Percentiles rank a stretch among this genome's conserved stretches.
Conservation (phyloP, 192 early-diverging fungal species). For the Backusella australiensis region DNA sequence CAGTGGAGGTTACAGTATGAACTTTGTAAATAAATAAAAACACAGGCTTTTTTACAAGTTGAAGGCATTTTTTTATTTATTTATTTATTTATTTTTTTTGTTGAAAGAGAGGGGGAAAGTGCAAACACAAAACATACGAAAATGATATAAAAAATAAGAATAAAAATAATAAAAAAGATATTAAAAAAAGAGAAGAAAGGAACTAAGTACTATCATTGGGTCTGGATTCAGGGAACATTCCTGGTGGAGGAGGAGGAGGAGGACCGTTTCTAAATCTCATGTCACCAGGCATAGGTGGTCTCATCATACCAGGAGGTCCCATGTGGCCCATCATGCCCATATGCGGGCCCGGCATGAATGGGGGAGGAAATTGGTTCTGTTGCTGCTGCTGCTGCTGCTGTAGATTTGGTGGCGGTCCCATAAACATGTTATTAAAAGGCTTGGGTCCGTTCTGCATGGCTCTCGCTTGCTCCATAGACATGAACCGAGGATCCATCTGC, state of each 20-base stretch:
- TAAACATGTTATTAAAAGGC: constrained; percentile 22
- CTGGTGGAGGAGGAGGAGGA: constrained; percentile 2
- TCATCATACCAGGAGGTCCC: constrained; percentile 11
- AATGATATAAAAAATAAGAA: not conserved
- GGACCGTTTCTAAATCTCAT: constrained; percentile 10
- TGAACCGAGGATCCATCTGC: constrained; percentile 12
- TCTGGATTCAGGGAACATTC: constrained; percentile 14
- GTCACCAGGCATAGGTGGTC: constrained; percentile 6
- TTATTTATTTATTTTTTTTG: not conserved
- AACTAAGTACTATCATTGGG: constrained; percentile 4
- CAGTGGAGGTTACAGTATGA: constrained; percentile 56
- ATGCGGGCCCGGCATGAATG: constrained; percentile 7
- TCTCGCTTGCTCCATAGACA: constrained; percentile 9
- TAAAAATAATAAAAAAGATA: not conserved
- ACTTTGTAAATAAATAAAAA: constrained; percentile 54
- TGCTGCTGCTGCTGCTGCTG: constrained; percentile 8
- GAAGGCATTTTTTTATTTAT: not conserved
- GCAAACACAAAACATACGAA: not conserved
- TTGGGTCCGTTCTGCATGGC: constrained; percentile 1
- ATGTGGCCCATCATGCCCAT: constrained; percentile 20
- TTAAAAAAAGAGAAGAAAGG: not conserved
- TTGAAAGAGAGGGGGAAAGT: not conserved
- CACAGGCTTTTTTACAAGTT: not conserved
- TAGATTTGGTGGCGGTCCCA: constrained; percentile 11
- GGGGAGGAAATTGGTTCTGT: constrained; percentile 3